A percentile compares a stretch with the other conserved stretches of the same genome.
Conservation (phyloP, 1,284 basidiomycete species). For the Ceratobasidium sp. region DNA sequence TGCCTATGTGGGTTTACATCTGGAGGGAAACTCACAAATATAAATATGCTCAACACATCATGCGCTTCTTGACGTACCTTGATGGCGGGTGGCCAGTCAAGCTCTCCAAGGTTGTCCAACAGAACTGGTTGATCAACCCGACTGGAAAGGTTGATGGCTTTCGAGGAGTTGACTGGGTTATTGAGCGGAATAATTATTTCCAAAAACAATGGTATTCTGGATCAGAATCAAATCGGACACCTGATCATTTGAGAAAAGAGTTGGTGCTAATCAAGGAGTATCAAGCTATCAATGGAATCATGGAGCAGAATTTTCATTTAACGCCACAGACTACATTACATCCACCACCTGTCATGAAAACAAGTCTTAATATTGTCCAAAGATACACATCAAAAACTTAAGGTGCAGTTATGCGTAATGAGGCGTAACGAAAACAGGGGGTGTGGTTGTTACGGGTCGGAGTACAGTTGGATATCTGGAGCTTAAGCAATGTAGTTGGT, state of each 20-base stretch:
- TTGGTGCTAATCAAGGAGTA: neutral
- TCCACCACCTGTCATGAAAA: neutral
- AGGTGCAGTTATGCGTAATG: no score
- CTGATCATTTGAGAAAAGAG: neutral
- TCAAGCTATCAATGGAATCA: neutral
- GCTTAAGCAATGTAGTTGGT: no score
- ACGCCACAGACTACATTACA: neutral
- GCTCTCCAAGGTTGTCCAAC: no score
- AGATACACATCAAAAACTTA: no score
- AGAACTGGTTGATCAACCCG: no score
- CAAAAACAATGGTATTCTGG: conserved; percentile 39
- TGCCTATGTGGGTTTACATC: conserved; percentile 49
- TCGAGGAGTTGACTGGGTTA: no score
- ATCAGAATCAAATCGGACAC: neutral
- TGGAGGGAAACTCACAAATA: conserved; percentile 49
- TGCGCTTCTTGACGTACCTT: conserved; percentile 26
- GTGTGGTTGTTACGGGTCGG: no score
- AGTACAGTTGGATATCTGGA: no score
- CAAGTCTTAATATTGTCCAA: neutral
- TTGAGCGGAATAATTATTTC: conserved; percentile 49
- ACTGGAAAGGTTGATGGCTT: no score
- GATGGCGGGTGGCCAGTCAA: no score
- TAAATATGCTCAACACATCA: conserved; percentile 51
- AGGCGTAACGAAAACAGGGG: no score
- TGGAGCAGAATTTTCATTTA: neutral